Evolutionary conservation across 352 stramenopile genomes (phyloP).

Genomic region (Aphanomyces stellatus): DNA sequence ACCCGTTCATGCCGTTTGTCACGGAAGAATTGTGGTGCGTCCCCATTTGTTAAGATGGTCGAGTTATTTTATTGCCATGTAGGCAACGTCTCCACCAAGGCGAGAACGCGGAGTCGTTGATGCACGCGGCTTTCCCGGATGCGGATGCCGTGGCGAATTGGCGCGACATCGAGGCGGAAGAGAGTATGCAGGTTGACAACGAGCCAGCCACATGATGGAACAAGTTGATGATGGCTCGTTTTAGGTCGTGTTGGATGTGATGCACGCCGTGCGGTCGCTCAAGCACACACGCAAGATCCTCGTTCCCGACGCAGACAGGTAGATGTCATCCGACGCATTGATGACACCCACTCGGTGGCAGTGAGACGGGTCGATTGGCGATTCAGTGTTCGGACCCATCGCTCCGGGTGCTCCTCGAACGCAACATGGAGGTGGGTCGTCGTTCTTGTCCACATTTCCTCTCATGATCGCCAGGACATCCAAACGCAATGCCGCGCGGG

Average conservation of each 20-base stretch:
- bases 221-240: neutral
- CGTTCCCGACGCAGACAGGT: constrained; percentile 23
- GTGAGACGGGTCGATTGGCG: neutral
- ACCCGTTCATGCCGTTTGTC: constrained; percentile 99
- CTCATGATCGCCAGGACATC: constrained; percentile 1
- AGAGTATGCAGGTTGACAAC: constrained; percentile 80
- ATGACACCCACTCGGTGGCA: no score
- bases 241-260: constrained; percentile 76
- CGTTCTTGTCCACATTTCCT: neutral
- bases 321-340: no score
- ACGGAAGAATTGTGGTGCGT: constrained; percentile 98
- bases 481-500: constrained; percentile 10
- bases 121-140: constrained; percentile 85
- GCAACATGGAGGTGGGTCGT: neutral
- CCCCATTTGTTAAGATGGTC: constrained; percentile 46
- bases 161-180: constrained; percentile 74
- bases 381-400: constrained; percentile 50
- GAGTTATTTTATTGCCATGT: constrained; percentile 53
- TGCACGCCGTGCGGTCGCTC: constrained; percentile 92
- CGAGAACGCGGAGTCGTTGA: constrained; percentile 67
- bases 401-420: constrained; percentile 56
- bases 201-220: neutral
- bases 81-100: constrained; percentile 23
- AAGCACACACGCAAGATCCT: constrained; percentile 30
- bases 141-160: constrained; percentile 69